Evolutionary conservation across 768 basidiomycete genomes (phyloP).

Genomic region (Kwoniella newhampshirensis): DNA sequence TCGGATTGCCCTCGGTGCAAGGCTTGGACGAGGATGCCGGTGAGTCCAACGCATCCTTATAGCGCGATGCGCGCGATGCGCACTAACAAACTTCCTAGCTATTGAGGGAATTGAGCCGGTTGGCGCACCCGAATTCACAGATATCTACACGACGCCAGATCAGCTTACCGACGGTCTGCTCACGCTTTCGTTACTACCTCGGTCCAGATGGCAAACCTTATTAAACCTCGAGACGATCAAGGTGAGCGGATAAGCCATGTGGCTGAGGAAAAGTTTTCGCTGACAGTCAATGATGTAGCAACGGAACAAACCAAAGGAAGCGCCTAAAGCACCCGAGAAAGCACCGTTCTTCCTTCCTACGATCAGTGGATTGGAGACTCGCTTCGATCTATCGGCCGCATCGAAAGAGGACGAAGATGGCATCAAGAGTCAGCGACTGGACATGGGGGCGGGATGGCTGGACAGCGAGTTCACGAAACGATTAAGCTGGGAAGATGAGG

Average conservation of each 20-base stretch:
- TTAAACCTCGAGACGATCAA: constrained; percentile 92
- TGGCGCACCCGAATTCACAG: constrained; percentile 61
- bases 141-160: constrained; percentile 79
- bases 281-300: constrained; percentile 58
- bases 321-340: constrained; percentile 89
- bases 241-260: constrained; percentile 56
- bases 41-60: constrained; percentile 53
- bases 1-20: constrained; percentile 78
- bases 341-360: constrained; percentile 98
- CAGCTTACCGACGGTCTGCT: constrained; percentile 88
- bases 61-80: background rate
- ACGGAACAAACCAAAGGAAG: constrained; percentile 94
- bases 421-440: constrained; percentile 51
- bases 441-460: constrained; percentile 29
- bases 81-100: constrained; percentile 54
- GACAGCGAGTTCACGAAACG: constrained; percentile 68
- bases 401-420: constrained; percentile 19
- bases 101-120: constrained; percentile 69
- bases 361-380: constrained; percentile 77
- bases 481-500: constrained; percentile 60
- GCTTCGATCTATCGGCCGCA: constrained; percentile 63
- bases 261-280: background rate
- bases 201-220: constrained; percentile 94
- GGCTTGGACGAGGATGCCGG: constrained; percentile 77
- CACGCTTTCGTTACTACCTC: constrained; percentile 85